Base-by-base conservation (phyloP, 2,329 filamentous ascomycete species). In the Talaromyces funiculosus region DNA sequence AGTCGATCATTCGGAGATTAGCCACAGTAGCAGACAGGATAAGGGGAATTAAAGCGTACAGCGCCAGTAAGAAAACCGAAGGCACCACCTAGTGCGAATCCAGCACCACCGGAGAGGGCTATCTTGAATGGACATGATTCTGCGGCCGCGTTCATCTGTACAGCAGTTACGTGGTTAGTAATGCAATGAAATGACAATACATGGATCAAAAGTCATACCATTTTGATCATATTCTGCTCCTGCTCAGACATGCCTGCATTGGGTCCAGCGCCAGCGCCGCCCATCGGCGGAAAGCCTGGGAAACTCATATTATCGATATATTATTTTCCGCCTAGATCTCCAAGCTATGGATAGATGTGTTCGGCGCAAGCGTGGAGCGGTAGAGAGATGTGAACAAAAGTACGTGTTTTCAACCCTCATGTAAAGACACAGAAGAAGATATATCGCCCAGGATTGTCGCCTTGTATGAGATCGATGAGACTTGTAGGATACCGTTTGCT, bases 11-110 rank as follows among this genome's bases (percentile, higher is more conserved):
- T 43, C 18, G 14, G 8, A 4, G 3, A 18, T 29, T 35, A 42
- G 58, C 26, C n/a, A n/a, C n/a, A n/a, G n/a, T n/a, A n/a, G n/a
- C n/a, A n/a, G n/a, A n/a, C n/a, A n/a, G n/a, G n/a, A 33, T 33
- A 42, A 47, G 35, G 37, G 53, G 42, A 26, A 40, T 4, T 14
- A 18, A 12, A 20, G 81, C 88, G 65, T 86, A 96, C 91, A 71
- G 90, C 94, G 62, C 92, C 91, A 93, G 97, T 99, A 81, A 99
- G 99, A 69, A 97, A 84, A 67, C 94, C 94, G 68, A 99, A 99
- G 45, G 95, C 81, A 69, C 92, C 94, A 64, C 94, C 94, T 66
- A 99, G 87, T 38, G 88, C 94, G 70, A 97, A 97, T 16, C 94
- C 94, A 85, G 95, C 95, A 24, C 89, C 90, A 61, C 93, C 94